Evolutionary conservation across 208 protist species (phyloP).

Genomic region (Leishmania gerbilli): DNA sequence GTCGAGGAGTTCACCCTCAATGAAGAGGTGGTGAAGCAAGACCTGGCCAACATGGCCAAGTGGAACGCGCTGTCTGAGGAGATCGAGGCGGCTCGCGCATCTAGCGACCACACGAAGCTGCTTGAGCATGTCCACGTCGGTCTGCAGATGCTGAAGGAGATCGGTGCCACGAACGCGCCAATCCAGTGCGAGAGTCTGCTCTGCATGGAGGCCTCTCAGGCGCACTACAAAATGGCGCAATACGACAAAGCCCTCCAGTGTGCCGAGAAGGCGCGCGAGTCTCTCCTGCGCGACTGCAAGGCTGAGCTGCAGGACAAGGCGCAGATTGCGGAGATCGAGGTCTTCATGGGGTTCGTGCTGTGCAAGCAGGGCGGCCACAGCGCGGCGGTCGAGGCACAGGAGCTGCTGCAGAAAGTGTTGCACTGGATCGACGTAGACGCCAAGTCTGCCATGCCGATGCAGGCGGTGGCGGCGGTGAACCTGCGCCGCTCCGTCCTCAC

Average conservation of each 20-base stretch:
- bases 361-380: conserved; percentile 38
- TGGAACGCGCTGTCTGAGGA: conserved; percentile 79
- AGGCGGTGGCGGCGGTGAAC: conserved; percentile 85
- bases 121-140: conserved; percentile 56
- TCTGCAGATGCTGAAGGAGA: conserved; percentile 64
- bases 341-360: conserved; percentile 74
- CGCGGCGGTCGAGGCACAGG: conserved; percentile 45
- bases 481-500: conserved; percentile 80
- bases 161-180: conserved; percentile 69
- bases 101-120: conserved; percentile 40
- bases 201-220: conserved; percentile 86
- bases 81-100: conserved; percentile 50
- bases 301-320: conserved; percentile 67
- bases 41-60: conserved; percentile 61
- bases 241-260: conserved; percentile 55
- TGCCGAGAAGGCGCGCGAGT: conserved; percentile 47
- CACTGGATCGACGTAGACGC: conserved; percentile 88
- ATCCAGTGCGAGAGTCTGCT: conserved; percentile 88
- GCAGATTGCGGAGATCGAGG: conserved; percentile 73
- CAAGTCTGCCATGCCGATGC: conserved; percentile 82
- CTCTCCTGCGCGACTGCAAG: conserved; percentile 49
- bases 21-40: conserved; percentile 77
- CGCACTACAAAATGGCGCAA: conserved; percentile 70
- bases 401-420: conserved; percentile 70
- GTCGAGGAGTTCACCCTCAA: conserved; percentile 87